Base-by-base conservation (phyloP, 768 basidiomycete genomes). In the Boletus reticulatus region DNA sequence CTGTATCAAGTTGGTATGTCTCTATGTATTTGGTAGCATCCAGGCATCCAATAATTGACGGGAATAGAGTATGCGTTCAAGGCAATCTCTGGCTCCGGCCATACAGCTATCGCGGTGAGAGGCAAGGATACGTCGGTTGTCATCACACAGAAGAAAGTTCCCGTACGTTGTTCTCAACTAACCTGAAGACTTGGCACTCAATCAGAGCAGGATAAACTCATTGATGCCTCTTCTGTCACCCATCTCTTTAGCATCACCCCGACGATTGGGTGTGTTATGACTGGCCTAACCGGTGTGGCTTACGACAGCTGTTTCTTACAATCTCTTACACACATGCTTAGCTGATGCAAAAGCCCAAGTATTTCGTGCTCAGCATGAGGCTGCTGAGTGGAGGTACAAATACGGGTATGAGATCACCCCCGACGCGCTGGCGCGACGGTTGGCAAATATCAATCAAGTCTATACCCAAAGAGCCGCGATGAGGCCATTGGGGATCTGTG, bases 351-450 rank as follows among this genome's bases (percentile, higher is more conserved):
- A 91, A 48, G 80, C 90, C 17, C 96, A 98, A 76, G 91, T 98
- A 1, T 70, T 75, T 67, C 84, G 95, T 27, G 94, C 97, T 29
- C 85, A 92, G 51, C 71, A 77, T 47, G 96, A 99, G 73, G 96
- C 96, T 17, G 92, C 90, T 14, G 84, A 92, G 9, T 98, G 94
- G 79, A 81, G 94, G 62, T 92, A 96, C 78, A 98, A 97, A 73
- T 96, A 88, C 67, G 97, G 97, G 29, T 95, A 98, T 68, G 97
- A 99, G 75, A 97, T 99, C 65, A 96, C 95, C 4, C 94, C 96
- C 4, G 95, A 97, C 69, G 88, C 91, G n/a, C 81, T 99, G 43
- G 92, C 97, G 20, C 86, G 94, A 60, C 83, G 96, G 45, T 77
- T 99, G 67, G 97, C 96, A 32, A 97, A 98, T 72, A 94, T 98